Conservation (phyloP, 1,284 basidiomycete genomes). For the Fereydounia khargensis region DNA sequence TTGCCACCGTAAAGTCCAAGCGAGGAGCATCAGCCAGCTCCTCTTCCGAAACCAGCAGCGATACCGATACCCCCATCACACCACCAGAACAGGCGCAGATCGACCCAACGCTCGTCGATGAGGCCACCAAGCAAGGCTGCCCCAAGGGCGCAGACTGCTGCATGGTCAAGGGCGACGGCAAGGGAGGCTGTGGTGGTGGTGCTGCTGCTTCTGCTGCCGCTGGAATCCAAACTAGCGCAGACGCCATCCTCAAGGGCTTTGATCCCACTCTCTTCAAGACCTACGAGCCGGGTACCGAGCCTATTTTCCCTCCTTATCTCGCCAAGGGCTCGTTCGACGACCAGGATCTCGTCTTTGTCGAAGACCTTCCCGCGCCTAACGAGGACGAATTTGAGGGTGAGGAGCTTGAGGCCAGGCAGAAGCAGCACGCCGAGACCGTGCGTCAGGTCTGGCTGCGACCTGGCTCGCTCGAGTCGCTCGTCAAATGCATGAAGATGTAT, state of each 20-base stretch:
- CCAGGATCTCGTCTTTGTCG: constrained; percentile 44
- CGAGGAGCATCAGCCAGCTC: background rate
- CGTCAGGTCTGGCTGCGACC: constrained; percentile 46
- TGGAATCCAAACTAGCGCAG: constrained; percentile 20
- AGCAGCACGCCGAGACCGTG: background rate
- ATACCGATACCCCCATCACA: constrained; percentile 19
- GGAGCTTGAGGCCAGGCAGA: constrained; percentile 4
- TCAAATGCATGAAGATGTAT: constrained; percentile 30
- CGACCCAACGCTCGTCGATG: constrained; percentile 15
- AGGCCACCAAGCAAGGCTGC: constrained; percentile 18
- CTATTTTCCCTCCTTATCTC: constrained; percentile 57
- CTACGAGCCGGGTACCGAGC: constrained; percentile 53
- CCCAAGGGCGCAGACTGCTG: constrained; percentile 42
- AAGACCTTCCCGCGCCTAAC: constrained; percentile 14
- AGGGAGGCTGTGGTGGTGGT: constrained; percentile 6
- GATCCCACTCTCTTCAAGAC: constrained; percentile 33
- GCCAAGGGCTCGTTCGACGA: constrained; percentile 37
- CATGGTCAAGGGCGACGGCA: constrained; percentile 29
- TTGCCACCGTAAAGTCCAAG: constrained; percentile 31
- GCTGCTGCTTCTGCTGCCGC: constrained; percentile 4
- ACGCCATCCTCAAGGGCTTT: constrained; percentile 23
- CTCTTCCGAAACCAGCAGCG: constrained; percentile 8
- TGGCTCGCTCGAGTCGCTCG: constrained; percentile 34
- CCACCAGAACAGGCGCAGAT: constrained; percentile 14
- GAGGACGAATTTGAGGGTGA: constrained; percentile 14